Conservation (phyloP, 2,329 filamentous ascomycete species). For the Ophiostoma sp. region DNA sequence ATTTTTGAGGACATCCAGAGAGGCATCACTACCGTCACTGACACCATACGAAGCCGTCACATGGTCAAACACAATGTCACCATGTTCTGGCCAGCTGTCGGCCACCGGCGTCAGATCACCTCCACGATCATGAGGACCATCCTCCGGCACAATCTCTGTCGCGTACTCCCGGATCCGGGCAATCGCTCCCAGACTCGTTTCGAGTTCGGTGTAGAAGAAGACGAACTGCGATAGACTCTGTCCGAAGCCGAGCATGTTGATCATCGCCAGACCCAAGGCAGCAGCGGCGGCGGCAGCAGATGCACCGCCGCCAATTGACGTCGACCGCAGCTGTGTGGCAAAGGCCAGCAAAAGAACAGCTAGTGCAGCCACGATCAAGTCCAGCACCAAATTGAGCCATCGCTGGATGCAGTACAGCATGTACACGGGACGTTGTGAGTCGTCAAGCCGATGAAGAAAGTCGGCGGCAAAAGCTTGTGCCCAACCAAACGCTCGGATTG, state of each 20-base stretch:
- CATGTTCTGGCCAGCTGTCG: not conserved
- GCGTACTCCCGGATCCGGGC: slow-evolving; percentile 11
- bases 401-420: slow-evolving; percentile 25
- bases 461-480: slow-evolving; percentile 23
- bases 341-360: not conserved
- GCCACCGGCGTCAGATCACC: not conserved
- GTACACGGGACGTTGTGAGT: slow-evolving; percentile 22
- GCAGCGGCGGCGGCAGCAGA: not conserved
- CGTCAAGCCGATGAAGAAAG: not conserved
- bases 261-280: not conserved
- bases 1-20: not conserved
- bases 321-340: not conserved
- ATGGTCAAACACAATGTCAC: not conserved
- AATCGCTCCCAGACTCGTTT: slow-evolving; percentile 7
- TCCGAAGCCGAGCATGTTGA: slow-evolving; percentile 3
- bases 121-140: not conserved
- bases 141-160: slow-evolving; percentile 5
- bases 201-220: slow-evolving; percentile 7
- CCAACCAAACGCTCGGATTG: slow-evolving; percentile 51
- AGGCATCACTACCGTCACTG: not conserved
- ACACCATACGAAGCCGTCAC: not conserved
- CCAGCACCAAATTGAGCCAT: slow-evolving; percentile 30
- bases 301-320: not conserved
- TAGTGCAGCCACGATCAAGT: slow-evolving; percentile 48
- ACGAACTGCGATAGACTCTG: slow-evolving; percentile 13